phyloP scores from a whole-genome alignment of 345 rosid genomes.

The Aurinia saxatilis region DNA sequence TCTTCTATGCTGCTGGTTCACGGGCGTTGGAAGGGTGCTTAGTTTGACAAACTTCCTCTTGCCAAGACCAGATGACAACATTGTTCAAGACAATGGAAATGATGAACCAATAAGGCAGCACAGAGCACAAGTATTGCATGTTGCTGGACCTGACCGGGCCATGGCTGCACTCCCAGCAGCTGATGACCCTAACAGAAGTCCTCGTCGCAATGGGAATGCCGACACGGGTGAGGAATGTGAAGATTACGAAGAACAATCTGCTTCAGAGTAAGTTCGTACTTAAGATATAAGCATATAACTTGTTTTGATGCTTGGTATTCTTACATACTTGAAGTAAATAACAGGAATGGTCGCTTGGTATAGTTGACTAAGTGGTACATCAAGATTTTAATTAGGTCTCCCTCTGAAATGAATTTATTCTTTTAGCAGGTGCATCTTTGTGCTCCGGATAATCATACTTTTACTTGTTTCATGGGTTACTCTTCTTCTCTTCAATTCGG shows the following conservation, averaged over 20 bases:
- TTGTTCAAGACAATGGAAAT: constrained; percentile 69
- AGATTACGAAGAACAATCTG: constrained; percentile 73
- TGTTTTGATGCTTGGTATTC: background rate
- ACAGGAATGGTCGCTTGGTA: background rate
- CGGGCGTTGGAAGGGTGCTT: constrained; percentile 86
- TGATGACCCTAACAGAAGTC: constrained; percentile 43
- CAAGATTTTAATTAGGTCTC: background rate
- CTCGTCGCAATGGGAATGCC: constrained; percentile 30
- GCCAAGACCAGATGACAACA: constrained; percentile 73
- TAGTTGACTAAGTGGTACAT: constrained; percentile 5
- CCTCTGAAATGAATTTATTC: background rate
- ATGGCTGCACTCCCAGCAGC: constrained; percentile 47
- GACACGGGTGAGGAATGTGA: constrained; percentile 48
- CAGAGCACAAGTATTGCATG: constrained; percentile 45
- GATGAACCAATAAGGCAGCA: constrained; percentile 69
- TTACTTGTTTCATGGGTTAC: constrained; percentile 96
- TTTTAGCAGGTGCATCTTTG: constrained; percentile 78
- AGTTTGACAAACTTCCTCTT: constrained; percentile 77
- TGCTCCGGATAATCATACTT: constrained; percentile 67
- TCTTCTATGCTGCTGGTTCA: constrained; percentile 87
- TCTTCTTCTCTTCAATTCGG: constrained; percentile 82
- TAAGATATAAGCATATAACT: background rate
- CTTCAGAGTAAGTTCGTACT: constrained; percentile 87
- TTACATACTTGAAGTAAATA: background rate
- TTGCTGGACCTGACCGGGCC: constrained; percentile 61